These are phyloP conservation scores for Nymphaea thermarum DNA, from an alignment of 164 flowering plant species.

Conservation along the genomic window DNA sequence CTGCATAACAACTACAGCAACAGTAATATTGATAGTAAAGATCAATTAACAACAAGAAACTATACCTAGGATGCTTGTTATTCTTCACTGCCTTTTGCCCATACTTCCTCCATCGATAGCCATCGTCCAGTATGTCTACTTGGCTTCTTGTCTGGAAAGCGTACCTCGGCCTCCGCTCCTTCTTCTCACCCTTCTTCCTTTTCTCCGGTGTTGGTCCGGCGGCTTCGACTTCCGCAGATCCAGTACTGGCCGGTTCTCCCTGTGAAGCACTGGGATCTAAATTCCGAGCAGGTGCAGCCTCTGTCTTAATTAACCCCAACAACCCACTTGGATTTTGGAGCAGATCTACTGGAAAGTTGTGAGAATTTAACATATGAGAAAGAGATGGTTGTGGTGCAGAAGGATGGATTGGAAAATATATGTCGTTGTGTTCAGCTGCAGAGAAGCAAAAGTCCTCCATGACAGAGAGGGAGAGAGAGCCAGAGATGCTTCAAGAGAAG, in stretches of 20 bases:
- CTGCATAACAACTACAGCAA: no score
- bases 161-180: constrained; percentile 33
- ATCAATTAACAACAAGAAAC: no score
- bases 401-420: constrained; percentile 14
- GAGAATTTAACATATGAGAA: background rate
- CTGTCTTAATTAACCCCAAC: constrained; percentile 10
- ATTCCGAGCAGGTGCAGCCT: background rate
- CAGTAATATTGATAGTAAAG: background rate
- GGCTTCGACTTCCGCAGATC: constrained; percentile 6
- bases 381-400: constrained; percentile 9
- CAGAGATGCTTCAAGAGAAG: no score
- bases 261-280: background rate
- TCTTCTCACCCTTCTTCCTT: constrained; percentile 35
- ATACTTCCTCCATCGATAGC: constrained; percentile 87
- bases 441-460: constrained; percentile 23
- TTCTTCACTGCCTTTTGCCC: constrained; percentile 91
- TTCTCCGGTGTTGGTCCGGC: constrained; percentile 7
- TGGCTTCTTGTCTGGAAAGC: constrained; percentile 80
- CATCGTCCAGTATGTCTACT: constrained; percentile 86
- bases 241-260: background rate
- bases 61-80: constrained; percentile 68
- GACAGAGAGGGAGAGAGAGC: background rate
- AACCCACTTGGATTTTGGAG: constrained; percentile 13
- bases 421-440: background rate
- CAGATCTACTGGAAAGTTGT: constrained; percentile 2